Percentiles rank a stretch among this genome's conserved stretches.
phyloP scores from a whole-genome alignment of 2,329 filamentous ascomycete genomes.

The Talaromyces amestolkiae region DNA sequence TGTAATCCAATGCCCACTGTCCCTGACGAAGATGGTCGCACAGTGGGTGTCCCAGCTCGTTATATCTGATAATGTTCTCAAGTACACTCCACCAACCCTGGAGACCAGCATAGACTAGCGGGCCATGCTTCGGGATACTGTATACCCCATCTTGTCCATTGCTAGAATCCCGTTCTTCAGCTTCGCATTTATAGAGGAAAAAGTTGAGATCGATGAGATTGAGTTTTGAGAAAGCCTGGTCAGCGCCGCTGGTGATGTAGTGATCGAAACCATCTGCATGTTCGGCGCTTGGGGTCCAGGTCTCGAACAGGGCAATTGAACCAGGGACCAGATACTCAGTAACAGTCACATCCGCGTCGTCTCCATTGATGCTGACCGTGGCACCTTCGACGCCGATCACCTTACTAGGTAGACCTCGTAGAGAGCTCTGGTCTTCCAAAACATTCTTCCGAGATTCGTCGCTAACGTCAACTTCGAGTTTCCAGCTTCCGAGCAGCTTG shows the following conservation, averaged over 20 bases:
- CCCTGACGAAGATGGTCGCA: conserved; percentile 91
- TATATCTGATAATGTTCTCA: conserved; percentile 77
- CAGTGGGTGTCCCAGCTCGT: conserved; percentile 87
- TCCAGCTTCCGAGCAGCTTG: conserved; percentile 85
- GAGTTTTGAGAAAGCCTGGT: conserved; percentile 71
- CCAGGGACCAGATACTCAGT: conserved; percentile 85
- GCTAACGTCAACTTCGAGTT: conserved; percentile 79
- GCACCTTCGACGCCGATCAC: conserved; percentile 73
- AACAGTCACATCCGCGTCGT: conserved; percentile 76
- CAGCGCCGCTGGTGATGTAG: conserved; percentile 78
- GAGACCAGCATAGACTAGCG: conserved; percentile 90
- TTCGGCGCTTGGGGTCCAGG: conserved; percentile 86
- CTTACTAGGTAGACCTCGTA: conserved; percentile 80
- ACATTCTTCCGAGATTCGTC: conserved; percentile 65
- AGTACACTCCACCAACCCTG: conserved; percentile 98
- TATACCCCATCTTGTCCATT: conserved; percentile 83
- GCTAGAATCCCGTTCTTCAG: conserved; percentile 80
- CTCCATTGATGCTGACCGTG: conserved; percentile 66
- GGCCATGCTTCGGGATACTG: conserved; percentile 76
- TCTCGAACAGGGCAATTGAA: conserved; percentile 92
- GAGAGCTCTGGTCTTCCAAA: conserved; percentile 65
- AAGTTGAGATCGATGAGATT: conserved; percentile 85
- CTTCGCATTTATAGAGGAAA: conserved; percentile 83
- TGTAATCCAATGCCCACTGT: conserved; percentile 89
- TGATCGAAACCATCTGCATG: conserved; percentile 79